Evolutionary conservation across 163 green algal species (phyloP).

Genomic region (Dunaliella salina): DNA sequence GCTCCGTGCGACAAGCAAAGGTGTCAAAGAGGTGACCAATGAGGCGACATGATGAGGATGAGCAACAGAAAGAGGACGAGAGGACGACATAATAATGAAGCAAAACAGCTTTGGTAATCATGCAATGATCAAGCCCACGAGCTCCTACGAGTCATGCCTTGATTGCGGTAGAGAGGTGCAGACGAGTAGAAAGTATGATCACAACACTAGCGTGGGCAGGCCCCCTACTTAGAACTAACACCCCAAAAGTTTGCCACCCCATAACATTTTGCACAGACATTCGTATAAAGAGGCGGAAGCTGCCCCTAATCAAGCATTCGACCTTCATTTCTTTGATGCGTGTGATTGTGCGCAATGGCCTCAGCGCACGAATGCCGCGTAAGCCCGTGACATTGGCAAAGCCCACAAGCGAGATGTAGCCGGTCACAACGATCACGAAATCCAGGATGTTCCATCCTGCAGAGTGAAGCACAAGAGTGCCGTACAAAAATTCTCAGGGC

Average conservation of each 20-base stretch:
- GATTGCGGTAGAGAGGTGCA: too few relatives aligned
- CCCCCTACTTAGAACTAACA: background rate
- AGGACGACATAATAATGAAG: too few relatives aligned
- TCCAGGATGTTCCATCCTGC: constrained; percentile 56
- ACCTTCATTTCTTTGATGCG: constrained; percentile 46
- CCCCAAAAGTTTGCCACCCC: background rate
- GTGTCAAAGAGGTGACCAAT: too few relatives aligned
- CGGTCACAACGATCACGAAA: constrained; percentile 41
- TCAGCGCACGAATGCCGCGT: constrained; percentile 46
- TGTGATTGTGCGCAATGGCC: constrained; percentile 54
- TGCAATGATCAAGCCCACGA: too few relatives aligned
- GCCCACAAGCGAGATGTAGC: constrained; percentile 32
- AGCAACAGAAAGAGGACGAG: too few relatives aligned
- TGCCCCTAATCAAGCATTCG: background rate
- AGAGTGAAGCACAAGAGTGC: background rate
- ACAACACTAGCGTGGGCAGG: too few relatives aligned
- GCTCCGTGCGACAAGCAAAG: background rate
- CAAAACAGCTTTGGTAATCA: too few relatives aligned
- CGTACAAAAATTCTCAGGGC: too few relatives aligned
- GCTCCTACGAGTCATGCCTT: too few relatives aligned
- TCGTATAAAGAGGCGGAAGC: background rate
- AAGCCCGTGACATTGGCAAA: constrained; percentile 44
- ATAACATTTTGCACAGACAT: background rate
- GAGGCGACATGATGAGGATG: too few relatives aligned
- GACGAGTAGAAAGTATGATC: too few relatives aligned